These are phyloP conservation scores for Cercospora beticola DNA, from an alignment of 2,329 filamentous ascomycete genomes.

Conservation along the genomic window DNA sequence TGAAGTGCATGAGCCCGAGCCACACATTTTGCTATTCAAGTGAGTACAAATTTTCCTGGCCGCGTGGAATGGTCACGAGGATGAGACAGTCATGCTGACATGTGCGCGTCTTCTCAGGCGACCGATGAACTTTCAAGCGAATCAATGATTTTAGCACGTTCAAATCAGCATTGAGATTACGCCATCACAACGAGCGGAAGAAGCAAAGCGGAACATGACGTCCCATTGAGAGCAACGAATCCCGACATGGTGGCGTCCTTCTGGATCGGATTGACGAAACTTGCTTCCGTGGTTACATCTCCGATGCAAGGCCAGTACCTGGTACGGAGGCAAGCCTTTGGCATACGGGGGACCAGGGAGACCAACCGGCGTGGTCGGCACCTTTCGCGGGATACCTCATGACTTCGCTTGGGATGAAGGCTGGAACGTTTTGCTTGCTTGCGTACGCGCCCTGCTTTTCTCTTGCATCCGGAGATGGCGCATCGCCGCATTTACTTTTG, in stretches of 20 bases:
- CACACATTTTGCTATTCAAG: conserved; percentile 98
- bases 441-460: background rate
- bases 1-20: conserved; percentile 97
- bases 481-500: conserved; percentile 1
- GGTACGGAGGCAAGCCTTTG: background rate
- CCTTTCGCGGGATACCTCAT: background rate
- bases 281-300: background rate
- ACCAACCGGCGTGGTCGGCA: background rate
- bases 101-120: conserved; percentile 14
- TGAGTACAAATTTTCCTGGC: conserved; percentile 50
- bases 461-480: background rate
- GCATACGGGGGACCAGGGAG: background rate
- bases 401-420: background rate
- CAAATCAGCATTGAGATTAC: background rate
- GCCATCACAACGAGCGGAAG: background rate
- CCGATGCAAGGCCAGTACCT: background rate
- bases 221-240: background rate
- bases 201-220: background rate
- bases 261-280: background rate
- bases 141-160: conserved; percentile 2
- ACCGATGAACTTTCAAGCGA: conserved; percentile 26
- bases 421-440: background rate
- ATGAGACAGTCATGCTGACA: background rate
- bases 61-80: background rate
- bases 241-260: background rate